Evolutionary conservation across 2,329 filamentous ascomycete species (phyloP), one percentile per base, ranked within the genome.

Genomic region (Ceratocystiopsis minuta): DNA sequence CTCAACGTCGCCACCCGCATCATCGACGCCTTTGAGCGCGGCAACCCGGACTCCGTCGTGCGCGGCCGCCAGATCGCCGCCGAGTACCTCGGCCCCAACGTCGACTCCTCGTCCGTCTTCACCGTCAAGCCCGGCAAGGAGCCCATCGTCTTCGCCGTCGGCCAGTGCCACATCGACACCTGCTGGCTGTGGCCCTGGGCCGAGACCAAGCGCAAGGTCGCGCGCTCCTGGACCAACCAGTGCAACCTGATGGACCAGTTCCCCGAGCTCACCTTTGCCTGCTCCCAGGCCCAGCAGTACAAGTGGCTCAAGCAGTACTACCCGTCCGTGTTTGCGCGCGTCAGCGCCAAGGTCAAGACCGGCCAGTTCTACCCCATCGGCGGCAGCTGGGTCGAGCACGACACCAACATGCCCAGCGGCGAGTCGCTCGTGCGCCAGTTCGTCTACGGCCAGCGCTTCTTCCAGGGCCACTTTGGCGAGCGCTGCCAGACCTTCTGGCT

Each of bases 171-270:
- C 59, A 98, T 98, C 50, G 90, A 96, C 60, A 93, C 81, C 24
- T 95, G 88, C 60, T 98, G 90, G 90, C 68, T 98, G 33, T 98
- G 90, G 90, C 90, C 90, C 0, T 98, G 86, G 73, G 90, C 81
- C 11, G 90, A 98, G 65, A 96, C 90, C 0, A 95, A 92, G 63
- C 81, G 90, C 54, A 98, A 98, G 65, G 80, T 96, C 28, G 87
- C 80, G 16, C 76, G 90, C 37, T 95, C 87, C 11, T 98, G 90
- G 90, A 88, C 85, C 2, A 96, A 85, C 57, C 90, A 98, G 59
- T 94, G 87, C 59, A 80, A 94, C 54, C 65, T 98, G 52, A 85
- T 98, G 70, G 90, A 98, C 46, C 75, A 83, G 32, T 98, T 96
- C 50, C 85, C 87, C 0, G 90, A 98, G 62, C 78, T 93, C 53